Percentiles rank a stretch among this genome's conserved stretches.
Conservation (phyloP, 805 yeast species). For the Kodamaea jinghongensis region DNA sequence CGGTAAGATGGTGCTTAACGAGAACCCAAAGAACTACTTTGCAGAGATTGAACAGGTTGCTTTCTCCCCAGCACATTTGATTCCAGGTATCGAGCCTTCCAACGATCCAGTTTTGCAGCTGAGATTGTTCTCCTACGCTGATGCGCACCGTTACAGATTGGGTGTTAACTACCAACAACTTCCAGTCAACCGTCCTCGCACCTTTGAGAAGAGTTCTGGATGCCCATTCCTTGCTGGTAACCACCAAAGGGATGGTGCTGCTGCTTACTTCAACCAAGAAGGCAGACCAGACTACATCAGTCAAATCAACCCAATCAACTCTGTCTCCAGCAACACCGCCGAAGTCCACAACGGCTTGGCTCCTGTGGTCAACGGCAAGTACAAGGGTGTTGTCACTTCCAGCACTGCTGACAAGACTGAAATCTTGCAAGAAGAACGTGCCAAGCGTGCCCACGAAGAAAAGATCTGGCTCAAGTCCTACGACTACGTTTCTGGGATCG, state of each 20-base stretch:
- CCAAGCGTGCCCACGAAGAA: constrained; percentile 34
- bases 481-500: constrained; percentile 38
- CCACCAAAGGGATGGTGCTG: constrained; percentile 23
- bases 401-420: constrained; percentile 22
- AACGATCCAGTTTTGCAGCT: constrained; percentile 85
- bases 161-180: constrained; percentile 77
- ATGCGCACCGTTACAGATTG: constrained; percentile 81
- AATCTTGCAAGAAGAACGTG: constrained; percentile 26
- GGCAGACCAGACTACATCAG: constrained; percentile 52
- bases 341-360: constrained; percentile 19
- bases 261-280: constrained; percentile 34
- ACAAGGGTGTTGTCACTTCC: constrained; percentile 31
- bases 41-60: constrained; percentile 89
- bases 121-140: constrained; percentile 78
- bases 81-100: constrained; percentile 78
- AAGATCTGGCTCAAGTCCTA: constrained; percentile 34
- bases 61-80: constrained; percentile 80
- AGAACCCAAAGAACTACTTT: constrained; percentile 82
- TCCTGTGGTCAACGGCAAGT: constrained; percentile 23
- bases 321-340: constrained; percentile 18
- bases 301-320: constrained; percentile 31
- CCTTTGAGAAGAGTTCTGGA: constrained; percentile 22
- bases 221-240: constrained; percentile 27
- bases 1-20: constrained; percentile 75
- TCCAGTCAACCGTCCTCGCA: constrained; percentile 65